Conservation (phyloP, 139 green algal genomes). For the Spirogloea muscicola region DNA sequence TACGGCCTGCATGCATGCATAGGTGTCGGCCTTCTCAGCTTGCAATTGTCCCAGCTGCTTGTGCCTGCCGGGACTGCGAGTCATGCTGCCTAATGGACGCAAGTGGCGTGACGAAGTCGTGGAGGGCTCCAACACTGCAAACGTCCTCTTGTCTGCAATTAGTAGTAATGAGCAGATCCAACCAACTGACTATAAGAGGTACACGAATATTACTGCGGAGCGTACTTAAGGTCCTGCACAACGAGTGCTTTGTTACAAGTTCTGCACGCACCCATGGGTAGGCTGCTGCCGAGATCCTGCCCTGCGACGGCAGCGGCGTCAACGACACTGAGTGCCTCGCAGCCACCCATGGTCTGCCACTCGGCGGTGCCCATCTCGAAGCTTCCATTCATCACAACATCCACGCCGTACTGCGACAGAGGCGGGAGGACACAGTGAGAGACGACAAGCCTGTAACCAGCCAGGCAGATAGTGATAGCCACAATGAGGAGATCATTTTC, state of each 20-base stretch:
- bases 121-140: no score
- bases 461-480: neutral
- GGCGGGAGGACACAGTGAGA: neutral
- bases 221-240: neutral
- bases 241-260: neutral
- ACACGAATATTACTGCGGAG: neutral
- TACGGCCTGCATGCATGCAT: neutral
- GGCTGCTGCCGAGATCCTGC: neutral
- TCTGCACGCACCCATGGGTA: neutral
- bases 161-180: neutral
- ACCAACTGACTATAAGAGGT: slow-evolving; percentile 1
- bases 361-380: neutral
- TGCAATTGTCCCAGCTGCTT: neutral
- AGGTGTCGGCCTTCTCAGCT: neutral
- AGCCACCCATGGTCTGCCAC: slow-evolving; percentile 14
- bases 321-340: slow-evolving; percentile 12
- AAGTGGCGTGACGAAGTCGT: neutral
- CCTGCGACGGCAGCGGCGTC: neutral
- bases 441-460: neutral
- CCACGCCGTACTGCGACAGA: neutral
- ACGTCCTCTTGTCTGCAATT: no score
- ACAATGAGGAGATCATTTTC: neutral
- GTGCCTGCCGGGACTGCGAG: neutral
- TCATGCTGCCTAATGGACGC: neutral
- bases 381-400: slow-evolving; percentile 6